Evolutionary conservation across 331 rosid species (phyloP).

Genomic region (Erythrophleum ivorense): DNA sequence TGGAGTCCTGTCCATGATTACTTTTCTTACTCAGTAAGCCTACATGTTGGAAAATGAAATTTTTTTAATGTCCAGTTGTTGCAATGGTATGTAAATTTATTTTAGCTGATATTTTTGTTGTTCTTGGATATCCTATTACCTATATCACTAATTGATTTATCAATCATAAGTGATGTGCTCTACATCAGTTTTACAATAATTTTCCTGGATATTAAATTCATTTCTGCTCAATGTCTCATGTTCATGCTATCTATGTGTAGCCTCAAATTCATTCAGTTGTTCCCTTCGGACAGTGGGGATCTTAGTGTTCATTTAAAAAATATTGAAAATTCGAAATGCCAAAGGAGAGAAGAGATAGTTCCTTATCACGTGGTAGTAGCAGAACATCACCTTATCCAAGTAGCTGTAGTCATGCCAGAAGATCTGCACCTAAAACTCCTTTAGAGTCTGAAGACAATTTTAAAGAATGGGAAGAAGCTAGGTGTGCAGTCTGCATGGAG

Average conservation of each 20-base stretch:
- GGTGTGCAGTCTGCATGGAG: slow-evolving; percentile 98
- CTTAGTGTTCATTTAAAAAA: slow-evolving; percentile 30
- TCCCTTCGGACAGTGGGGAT: slow-evolving; percentile 35
- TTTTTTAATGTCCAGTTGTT: not conserved
- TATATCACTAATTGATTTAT: not conserved
- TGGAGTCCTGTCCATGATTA: too few relatives aligned
- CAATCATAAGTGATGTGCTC: not conserved
- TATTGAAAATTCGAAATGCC: slow-evolving; percentile 64
- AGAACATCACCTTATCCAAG: slow-evolving; percentile 84
- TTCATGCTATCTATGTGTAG: slow-evolving; percentile 42
- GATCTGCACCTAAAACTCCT: slow-evolving; percentile 51
- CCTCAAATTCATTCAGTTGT: slow-evolving; percentile 32
- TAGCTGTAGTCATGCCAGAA: slow-evolving; percentile 68
- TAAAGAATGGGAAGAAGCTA: slow-evolving; percentile 95
- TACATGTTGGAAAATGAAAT: too few relatives aligned
- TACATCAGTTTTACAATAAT: not conserved
- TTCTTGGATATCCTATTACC: too few relatives aligned
- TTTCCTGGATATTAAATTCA: slow-evolving; percentile 6
- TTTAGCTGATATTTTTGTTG: too few relatives aligned
- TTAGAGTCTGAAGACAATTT: slow-evolving; percentile 62
- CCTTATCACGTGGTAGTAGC: slow-evolving; percentile 70
- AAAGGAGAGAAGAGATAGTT: slow-evolving; percentile 90
- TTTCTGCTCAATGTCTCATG: slow-evolving; percentile 37
- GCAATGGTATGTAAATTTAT: not conserved
- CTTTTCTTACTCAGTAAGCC: too few relatives aligned